phyloP scores from a whole-genome alignment of 495 filamentous ascomycete species.

The Aspergillus mulundensis region DNA sequence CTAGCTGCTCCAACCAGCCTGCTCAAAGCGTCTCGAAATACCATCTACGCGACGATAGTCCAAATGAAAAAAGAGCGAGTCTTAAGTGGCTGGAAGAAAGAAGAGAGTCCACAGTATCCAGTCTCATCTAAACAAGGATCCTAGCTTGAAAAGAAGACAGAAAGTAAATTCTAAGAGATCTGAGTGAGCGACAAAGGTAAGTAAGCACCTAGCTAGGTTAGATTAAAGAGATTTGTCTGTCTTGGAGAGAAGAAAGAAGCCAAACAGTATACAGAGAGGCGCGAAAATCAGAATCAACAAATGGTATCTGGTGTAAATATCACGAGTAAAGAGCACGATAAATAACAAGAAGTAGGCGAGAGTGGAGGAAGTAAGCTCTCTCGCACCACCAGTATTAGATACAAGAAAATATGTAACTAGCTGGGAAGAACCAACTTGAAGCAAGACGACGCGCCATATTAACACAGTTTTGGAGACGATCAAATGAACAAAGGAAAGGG shows the following conservation, averaged over 20 bases:
- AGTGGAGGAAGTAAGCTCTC: neutral
- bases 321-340: slow-evolving; percentile 1
- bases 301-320: slow-evolving; percentile 19
- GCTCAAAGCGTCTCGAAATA: too few relatives aligned
- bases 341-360: neutral
- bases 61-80: too few relatives aligned
- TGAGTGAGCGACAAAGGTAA: slow-evolving; percentile 5
- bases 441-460: slow-evolving; percentile 12
- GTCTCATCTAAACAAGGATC: neutral
- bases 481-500: slow-evolving; percentile 13
- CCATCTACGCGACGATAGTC: too few relatives aligned
- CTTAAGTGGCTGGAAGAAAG: too few relatives aligned
- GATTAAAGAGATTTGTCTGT: slow-evolving; percentile 7
- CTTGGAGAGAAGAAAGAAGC: neutral
- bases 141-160: neutral
- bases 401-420: slow-evolving; percentile 7
- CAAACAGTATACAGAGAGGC: slow-evolving; percentile 14
- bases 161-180: neutral
- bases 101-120: neutral
- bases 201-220: neutral
- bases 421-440: neutral
- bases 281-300: slow-evolving; percentile 9
- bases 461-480: slow-evolving; percentile 8
- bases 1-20: too few relatives aligned
- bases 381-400: slow-evolving; percentile 6